Base-by-base conservation (phyloP, 2,329 filamentous ascomycete genomes). In the Sporothrix schenckii region DNA sequence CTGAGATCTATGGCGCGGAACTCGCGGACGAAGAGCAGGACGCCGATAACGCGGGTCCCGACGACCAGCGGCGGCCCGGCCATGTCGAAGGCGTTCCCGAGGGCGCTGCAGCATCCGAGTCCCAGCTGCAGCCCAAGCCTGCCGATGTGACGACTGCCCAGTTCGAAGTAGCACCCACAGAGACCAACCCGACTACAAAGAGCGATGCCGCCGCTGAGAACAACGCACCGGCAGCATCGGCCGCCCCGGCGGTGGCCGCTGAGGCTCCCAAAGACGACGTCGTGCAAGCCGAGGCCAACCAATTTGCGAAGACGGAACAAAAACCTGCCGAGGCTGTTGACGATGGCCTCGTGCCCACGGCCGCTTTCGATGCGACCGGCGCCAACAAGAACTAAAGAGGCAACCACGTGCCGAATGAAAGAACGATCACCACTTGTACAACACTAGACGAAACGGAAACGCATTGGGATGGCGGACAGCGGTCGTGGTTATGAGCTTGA, bases 1-100 rank as follows among this genome's bases (percentile, higher is more conserved):
- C 95, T 24, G 95, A 98, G 56, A 86, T 97, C 72, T 99, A 99
- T 81, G 94, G 93, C 72, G 87, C 91, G 56, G 94, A 98, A 79
- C 84, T 97, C 21, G 90, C 91, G 47, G 91, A 93, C 63, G 93
- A 96, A 66, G 89, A 90, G 44, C 80, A 81, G 44, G 80, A 78
- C 24, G 78, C 77, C 66, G 65, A 60, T 30, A 60, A 66, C 39
- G 14, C 34, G 9, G 52, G 50, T 21, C 30, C 65, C 50, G 65
- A 66, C 11, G 24, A 78, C 77, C 27, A 74, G 73, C 73, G 44
- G 76, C 68, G 53, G 30, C 47, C 68, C 16, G 47, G 24, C 19
- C 21, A 74, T 10, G 75, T 73, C 63, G 77, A 77, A 49, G 79
- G 76, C 34, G 76, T 76, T 1, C 75, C 76, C 2, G 73, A 75